Evolutionary conservation across 2,329 filamentous ascomycete species (phyloP), one percentile per base, ranked within the genome.

Genomic region (Cladosporium austrohemisphaericum): DNA sequence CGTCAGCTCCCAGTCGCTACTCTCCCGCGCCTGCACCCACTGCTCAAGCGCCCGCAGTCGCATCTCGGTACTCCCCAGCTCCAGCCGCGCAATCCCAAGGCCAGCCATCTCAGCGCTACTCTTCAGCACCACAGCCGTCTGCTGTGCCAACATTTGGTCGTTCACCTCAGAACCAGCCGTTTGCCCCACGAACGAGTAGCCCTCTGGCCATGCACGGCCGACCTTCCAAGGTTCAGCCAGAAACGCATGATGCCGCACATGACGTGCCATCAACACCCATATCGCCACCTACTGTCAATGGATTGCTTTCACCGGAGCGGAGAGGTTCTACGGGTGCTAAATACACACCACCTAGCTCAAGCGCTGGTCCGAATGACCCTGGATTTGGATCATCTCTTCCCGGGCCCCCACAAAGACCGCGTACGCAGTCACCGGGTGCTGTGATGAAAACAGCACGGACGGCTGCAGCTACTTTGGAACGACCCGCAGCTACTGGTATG

Each of bases 111-210:
- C 67, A 70, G 49, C 65, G 67, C 26, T 70, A 72, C 53, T 60
- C 60, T 22, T 65, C 70, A 26, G 65, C 69, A n/a, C 63, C 68
- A 11, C 3, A 60, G 49, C 18, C 63, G 60, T 9, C 63, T 60
- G 36, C 19, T n/a, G 26, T 62, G 19, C 29, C 28, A 13, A 29
- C 37, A 14, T 41, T 61, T n/a, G 18, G 31, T 8, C 68, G 64
- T 59, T 13, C 59, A 56, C 35, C 43, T 7, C 56, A 58, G 29
- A 50, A 68, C 11, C 70, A 80, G 52, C 72, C 77, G 3, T 84
- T 83, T 62, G 77, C 80, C 33, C 81, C 81, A 14, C 73, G 81
- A 49, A 84, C 80, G 5, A 84, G 80, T n/a, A 84, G 81, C 62
- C 81, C 81, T 13, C 69, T 84, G 13, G 80, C 80, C 25, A 75